Conservation (phyloP, 305 asterid species). For the Coffea humblotiana region DNA sequence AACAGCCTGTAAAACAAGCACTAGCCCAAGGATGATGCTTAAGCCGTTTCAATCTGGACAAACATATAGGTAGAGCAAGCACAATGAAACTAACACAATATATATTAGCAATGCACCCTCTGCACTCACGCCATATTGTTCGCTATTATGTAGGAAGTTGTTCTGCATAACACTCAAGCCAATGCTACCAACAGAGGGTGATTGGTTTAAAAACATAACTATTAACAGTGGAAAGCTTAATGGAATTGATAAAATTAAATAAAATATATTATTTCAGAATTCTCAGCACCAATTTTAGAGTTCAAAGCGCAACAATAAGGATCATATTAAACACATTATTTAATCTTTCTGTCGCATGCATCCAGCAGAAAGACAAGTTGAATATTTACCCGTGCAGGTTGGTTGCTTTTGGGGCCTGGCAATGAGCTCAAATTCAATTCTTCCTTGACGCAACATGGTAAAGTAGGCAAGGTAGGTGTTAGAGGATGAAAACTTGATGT, state of each 20-base stretch:
- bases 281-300: background rate
- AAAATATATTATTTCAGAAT: too few species aligned
- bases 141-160: too few species aligned
- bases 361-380: background rate
- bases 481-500: slow-evolving; percentile 37
- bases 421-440: slow-evolving; percentile 52
- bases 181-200: too few species aligned
- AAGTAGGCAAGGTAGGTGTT: slow-evolving; percentile 38
- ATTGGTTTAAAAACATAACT: background rate
- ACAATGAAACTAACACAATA: too few species aligned
- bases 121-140: too few species aligned
- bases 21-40: too few species aligned
- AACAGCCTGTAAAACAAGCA: too few species aligned
- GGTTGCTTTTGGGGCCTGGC: slow-evolving; percentile 44
- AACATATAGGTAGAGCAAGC: too few species aligned
- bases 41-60: too few species aligned
- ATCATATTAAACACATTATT: background rate
- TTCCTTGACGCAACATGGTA: slow-evolving; percentile 49
- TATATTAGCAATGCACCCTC: too few species aligned
- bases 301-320: background rate
- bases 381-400: slow-evolving; percentile 55
- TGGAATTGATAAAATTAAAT: background rate
- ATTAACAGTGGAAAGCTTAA: too few species aligned
- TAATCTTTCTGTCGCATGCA: background rate
- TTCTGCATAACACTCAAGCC: too few species aligned